Percentiles rank a stretch among this genome's conserved stretches.
Conservation (phyloP, 2,329 filamentous ascomycete species). For the Xylariaceae sp. region DNA sequence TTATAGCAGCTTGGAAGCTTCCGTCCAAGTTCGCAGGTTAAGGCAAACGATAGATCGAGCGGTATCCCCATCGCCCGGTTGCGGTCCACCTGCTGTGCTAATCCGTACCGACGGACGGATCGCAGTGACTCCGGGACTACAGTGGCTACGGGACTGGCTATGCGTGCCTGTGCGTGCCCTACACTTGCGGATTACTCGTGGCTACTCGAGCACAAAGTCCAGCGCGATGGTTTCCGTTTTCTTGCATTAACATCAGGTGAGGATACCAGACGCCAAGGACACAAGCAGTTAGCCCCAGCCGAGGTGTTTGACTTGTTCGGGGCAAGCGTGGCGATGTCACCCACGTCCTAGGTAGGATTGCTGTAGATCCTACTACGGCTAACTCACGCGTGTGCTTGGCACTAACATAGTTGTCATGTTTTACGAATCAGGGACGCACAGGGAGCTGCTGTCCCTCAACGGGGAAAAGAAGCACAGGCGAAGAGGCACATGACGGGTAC, state of each 20-base stretch:
- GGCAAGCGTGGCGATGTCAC: slow-evolving; percentile 13
- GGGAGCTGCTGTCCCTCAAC: background rate
- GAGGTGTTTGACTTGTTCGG: slow-evolving; percentile 10
- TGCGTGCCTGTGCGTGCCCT: too few relatives aligned
- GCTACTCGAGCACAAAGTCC: too few relatives aligned
- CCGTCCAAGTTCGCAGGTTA: background rate
- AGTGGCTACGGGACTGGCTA: too few relatives aligned
- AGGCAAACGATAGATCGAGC: background rate
- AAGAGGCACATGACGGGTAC: background rate
- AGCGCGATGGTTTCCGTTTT: background rate
- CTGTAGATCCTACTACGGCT: slow-evolving; percentile 4
- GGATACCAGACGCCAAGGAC: background rate
- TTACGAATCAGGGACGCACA: background rate
- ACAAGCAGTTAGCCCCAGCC: slow-evolving; percentile 5
- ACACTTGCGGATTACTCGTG: too few relatives aligned
- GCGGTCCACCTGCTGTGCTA: too few relatives aligned
- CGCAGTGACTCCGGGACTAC: too few relatives aligned
- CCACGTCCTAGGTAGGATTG: slow-evolving; percentile 2
- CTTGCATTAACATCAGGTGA: slow-evolving; percentile 2
- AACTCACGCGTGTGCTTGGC: slow-evolving; percentile 5
- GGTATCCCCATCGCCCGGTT: background rate
- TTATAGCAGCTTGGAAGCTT: background rate
- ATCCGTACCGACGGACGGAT: too few relatives aligned
- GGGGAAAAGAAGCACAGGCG: background rate
- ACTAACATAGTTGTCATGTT: background rate